These are phyloP conservation scores for Ganoderma leucocontextum DNA, from an alignment of 1,284 basidiomycete species.

Conservation along the genomic window DNA sequence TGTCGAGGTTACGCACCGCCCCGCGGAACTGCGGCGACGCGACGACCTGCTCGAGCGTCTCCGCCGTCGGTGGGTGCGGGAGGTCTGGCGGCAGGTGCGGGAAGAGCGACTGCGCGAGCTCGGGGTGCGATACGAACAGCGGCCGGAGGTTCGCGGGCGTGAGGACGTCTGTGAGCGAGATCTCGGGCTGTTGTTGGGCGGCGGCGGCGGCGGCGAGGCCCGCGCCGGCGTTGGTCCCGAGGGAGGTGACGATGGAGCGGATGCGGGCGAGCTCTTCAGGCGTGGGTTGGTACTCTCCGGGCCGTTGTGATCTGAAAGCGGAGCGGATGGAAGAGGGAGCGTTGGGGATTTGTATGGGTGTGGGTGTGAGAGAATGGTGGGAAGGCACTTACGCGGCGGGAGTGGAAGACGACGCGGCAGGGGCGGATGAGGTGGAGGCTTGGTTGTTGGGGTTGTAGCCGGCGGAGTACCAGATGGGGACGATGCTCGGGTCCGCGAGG, in stretches of 20 bases:
- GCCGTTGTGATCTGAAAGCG: slow-evolving; percentile 27
- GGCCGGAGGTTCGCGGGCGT: slow-evolving; percentile 75
- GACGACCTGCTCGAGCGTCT: slow-evolving; percentile 64
- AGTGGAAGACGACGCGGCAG: slow-evolving; percentile 30
- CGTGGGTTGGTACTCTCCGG: slow-evolving; percentile 30
- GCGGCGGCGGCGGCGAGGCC: slow-evolving; percentile 2
- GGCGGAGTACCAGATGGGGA: slow-evolving; percentile 62
- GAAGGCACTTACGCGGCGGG: slow-evolving; percentile 31
- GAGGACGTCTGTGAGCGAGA: slow-evolving; percentile 76
- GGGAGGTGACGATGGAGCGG: slow-evolving; percentile 37
- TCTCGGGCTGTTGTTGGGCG: slow-evolving; percentile 50
- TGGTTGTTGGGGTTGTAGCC: slow-evolving; percentile 35
- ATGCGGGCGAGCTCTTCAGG: slow-evolving; percentile 40
- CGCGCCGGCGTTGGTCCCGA: slow-evolving; percentile 26
- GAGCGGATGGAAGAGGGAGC: background rate
- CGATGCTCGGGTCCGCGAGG: slow-evolving; percentile 68
- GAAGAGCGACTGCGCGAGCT: slow-evolving; percentile 72
- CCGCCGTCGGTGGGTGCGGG: slow-evolving; percentile 67
- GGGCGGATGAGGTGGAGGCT: slow-evolving; percentile 48
- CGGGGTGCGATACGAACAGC: slow-evolving; percentile 72
- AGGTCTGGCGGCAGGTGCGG: slow-evolving; percentile 81
- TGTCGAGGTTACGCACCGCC: slow-evolving; percentile 75
- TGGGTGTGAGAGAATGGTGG: background rate
- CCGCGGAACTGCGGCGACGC: slow-evolving; percentile 66
- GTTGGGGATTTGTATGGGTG: background rate